Percentiles rank a stretch among this genome's conserved stretches.
These are phyloP conservation scores for Halophytophthora polymorphica DNA, from an alignment of 352 stramenopile genomes.

Conservation along the genomic window DNA sequence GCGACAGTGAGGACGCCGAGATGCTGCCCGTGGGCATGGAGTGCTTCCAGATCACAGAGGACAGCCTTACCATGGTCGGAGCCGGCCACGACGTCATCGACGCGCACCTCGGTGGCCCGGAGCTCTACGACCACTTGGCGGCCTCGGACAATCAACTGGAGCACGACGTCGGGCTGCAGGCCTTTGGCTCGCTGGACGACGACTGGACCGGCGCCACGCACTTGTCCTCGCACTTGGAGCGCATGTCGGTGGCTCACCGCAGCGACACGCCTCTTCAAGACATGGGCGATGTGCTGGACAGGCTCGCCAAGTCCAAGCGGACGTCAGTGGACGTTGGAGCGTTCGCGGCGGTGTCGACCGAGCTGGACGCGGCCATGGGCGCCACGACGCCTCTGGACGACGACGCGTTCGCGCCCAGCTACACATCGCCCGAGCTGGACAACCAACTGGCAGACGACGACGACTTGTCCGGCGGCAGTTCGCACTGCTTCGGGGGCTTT, in stretches of 20 bases:
- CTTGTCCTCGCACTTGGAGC: constrained; percentile 60
- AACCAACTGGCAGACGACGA: not conserved
- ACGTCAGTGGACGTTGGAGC: constrained; percentile 2
- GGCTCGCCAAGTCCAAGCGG: not conserved
- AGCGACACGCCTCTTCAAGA: constrained; percentile 9
- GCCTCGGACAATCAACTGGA: constrained; percentile 2
- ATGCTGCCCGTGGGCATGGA: constrained; percentile 38
- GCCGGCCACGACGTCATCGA: constrained; percentile 10
- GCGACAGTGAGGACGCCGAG: constrained; percentile 29
- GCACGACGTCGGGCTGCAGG: constrained; percentile 15
- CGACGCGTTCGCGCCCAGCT: not conserved
- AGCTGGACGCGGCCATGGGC: not conserved
- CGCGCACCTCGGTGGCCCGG: not conserved
- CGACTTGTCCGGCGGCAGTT: constrained; percentile 1
- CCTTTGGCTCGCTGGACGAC: constrained; percentile 22
- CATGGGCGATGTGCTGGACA: constrained; percentile 11
- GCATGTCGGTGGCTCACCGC: constrained; percentile 52
- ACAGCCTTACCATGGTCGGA: constrained; percentile 7
- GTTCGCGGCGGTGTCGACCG: constrained; percentile 7
- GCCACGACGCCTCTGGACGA: not conserved
- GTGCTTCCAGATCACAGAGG: constrained; percentile 41
- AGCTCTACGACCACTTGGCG: not conserved
- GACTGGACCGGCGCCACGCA: constrained; percentile 40
- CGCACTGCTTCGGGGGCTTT: constrained; percentile 7
- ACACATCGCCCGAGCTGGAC: not conserved